Evolutionary conservation across 768 basidiomycete species (phyloP).

Genomic region (Phaeotremella fagi): DNA sequence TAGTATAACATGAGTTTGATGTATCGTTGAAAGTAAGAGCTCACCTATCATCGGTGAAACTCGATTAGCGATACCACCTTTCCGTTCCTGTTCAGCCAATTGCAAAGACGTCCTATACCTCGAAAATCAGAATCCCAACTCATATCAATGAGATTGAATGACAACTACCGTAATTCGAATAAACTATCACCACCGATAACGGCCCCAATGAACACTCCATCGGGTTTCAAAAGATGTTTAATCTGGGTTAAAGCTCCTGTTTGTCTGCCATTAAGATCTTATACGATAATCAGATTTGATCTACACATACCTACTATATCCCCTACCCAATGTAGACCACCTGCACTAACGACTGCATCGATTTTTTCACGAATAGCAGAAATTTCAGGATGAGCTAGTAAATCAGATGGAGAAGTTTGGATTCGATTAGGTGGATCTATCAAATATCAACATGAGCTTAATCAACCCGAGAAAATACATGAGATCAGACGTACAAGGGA

Average conservation of each 20-base stretch:
- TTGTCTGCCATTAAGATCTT: neutral
- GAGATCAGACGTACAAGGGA: slow-evolving; percentile 60
- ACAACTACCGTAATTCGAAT: slow-evolving; percentile 73
- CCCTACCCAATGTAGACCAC: slow-evolving; percentile 94
- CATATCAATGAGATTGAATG: neutral
- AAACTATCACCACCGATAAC: slow-evolving; percentile 94
- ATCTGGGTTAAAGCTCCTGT: slow-evolving; percentile 81
- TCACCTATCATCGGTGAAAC: slow-evolving; percentile 95
- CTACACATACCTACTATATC: slow-evolving; percentile 74
- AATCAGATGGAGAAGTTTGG: slow-evolving; percentile 75
- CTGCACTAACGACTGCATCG: slow-evolving; percentile 85
- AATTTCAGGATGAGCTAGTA: slow-evolving; percentile 59
- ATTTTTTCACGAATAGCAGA: slow-evolving; percentile 61
- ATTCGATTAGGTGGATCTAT: slow-evolving; percentile 73
- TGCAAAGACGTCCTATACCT: slow-evolving; percentile 74
- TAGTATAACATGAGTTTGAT: neutral
- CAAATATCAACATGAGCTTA: neutral
- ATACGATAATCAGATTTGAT: neutral
- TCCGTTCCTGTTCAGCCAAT: slow-evolving; percentile 84
- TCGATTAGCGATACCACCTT: slow-evolving; percentile 94
- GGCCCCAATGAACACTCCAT: slow-evolving; percentile 90
- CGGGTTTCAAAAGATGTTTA: slow-evolving; percentile 72
- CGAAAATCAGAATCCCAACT: neutral
- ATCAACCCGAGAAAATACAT: neutral
- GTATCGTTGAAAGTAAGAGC: slow-evolving; percentile 15